Percentiles rank a stretch among this genome's conserved stretches.
phyloP scores from a whole-genome alignment of 1,139 yeast species.

The Oligophagozyma castellii region DNA sequence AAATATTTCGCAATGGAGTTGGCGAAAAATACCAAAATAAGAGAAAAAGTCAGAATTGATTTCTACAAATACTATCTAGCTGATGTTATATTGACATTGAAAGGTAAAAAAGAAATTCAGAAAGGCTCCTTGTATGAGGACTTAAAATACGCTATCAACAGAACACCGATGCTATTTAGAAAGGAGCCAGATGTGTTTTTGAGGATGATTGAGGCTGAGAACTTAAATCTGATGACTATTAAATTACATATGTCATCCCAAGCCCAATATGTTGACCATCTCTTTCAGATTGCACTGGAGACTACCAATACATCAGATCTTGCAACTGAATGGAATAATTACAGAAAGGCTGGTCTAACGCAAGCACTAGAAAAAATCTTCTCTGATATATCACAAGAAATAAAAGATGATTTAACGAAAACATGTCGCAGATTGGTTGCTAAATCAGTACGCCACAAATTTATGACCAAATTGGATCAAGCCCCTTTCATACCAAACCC shows the following conservation, averaged over 20 bases:
- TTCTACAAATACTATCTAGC: slow-evolving; percentile 57
- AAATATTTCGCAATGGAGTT: slow-evolving; percentile 69
- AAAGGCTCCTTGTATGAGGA: slow-evolving; percentile 74
- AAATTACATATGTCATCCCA: slow-evolving; percentile 31
- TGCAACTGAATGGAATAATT: slow-evolving; percentile 70
- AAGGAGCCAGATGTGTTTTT: slow-evolving; percentile 68
- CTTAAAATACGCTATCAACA: slow-evolving; percentile 78
- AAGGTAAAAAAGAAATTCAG: slow-evolving; percentile 73
- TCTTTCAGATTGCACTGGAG: slow-evolving; percentile 46
- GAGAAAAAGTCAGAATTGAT: slow-evolving; percentile 60
- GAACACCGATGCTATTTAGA: slow-evolving; percentile 61
- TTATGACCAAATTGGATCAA: slow-evolving; percentile 67
- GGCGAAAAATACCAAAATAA: slow-evolving; percentile 66
- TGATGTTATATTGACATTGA: slow-evolving; percentile 70
- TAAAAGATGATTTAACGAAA: slow-evolving; percentile 72
- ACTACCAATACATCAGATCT: slow-evolving; percentile 78
- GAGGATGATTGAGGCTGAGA: slow-evolving; percentile 86
- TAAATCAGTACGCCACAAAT: slow-evolving; percentile 53
- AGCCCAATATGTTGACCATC: slow-evolving; percentile 33
- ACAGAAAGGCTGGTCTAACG: slow-evolving; percentile 54
- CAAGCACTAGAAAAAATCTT: slow-evolving; percentile 57
- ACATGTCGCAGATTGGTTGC: slow-evolving; percentile 64
- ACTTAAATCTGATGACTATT: slow-evolving; percentile 39
- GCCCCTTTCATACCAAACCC: slow-evolving; percentile 84
- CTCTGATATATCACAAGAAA: slow-evolving; percentile 55